Evolutionary conservation across 331 rosid species (phyloP).

Genomic region (Malus hybrid): DNA sequence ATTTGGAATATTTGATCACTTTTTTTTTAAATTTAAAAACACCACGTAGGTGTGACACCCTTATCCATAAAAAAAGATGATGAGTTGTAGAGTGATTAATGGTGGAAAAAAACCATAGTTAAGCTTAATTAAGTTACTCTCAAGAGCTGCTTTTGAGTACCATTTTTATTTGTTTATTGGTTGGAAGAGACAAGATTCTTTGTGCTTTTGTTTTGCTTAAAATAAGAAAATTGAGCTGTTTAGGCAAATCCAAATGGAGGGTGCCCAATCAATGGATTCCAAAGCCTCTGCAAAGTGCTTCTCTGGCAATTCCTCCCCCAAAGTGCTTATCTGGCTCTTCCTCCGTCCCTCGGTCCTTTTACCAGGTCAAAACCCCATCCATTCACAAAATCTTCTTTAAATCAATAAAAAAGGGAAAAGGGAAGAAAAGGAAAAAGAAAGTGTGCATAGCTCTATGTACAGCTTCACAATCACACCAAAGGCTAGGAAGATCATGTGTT

Average conservation of each 20-base stretch:
- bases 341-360: not conserved
- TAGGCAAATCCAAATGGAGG: constrained; percentile 12
- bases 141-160: not conserved
- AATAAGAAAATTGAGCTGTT: not conserved
- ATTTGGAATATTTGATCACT: not conserved
- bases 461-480: not conserved
- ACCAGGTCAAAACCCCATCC: constrained; percentile 19
- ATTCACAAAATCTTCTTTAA: not conserved
- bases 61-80: not conserved
- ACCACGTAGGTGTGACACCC: not conserved
- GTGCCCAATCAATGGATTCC: constrained; percentile 11
- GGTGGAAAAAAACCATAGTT: not conserved
- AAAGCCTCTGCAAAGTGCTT: constrained; percentile 1
- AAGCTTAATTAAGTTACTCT: not conserved
- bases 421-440: not conserved
- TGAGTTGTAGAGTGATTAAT: not conserved
- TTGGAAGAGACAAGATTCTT: not conserved
- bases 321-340: not conserved
- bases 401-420: not conserved
- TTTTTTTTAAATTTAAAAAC: no score
- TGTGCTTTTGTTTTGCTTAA: constrained; percentile 12
- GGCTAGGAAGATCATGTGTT: not conserved
- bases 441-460: not conserved
- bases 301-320: not conserved
- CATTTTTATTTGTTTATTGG: not conserved